Evolutionary conservation across 108 stramenopile genomes (phyloP), one percentile per base, ranked within the genome.

Genomic region (Nitzschia sp.): DNA sequence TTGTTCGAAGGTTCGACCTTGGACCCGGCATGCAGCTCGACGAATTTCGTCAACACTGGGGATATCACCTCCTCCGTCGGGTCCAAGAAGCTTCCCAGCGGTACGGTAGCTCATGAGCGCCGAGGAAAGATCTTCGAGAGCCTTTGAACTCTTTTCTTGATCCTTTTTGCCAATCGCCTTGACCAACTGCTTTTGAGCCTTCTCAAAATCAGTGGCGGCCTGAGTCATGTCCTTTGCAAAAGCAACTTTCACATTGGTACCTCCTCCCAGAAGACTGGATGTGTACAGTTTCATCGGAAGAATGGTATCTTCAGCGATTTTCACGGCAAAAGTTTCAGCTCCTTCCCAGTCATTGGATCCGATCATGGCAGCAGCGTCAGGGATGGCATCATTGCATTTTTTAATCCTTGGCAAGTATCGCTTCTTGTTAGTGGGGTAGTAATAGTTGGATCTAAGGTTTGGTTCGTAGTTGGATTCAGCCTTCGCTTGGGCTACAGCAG

Each of bases 361-460:
- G 58, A 95, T 89, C 22, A 72, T 66, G 17, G 55, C 68, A 0
- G 90, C 82, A 15, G 73, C 84, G n/a, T 55, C 69, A 1, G 86
- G 80, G 38, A 95, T 90, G 38, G 82, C 84, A 66, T 90, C 86
- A 56, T 66, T 80, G 70, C 80, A 81, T 50, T 87, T 88, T 66
- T 90, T 86, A 38, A 95, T 95, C 28, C 93, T 81, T 1, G 93
- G 93, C 5, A 95, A 56, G 64, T 95, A 95, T 50, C 93, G 78
- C 55, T 90, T 89, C 67, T 81, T 83, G 45, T 72, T 79, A 17
- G 88, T 86, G 22, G 85, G 88, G 56, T 89, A 89, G 55, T 89
- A 89, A 72, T 89, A 86, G 67, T 70, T 78, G 73, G 90, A 83
- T 46, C 93, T 80, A 11, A 91, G 74, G 56, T 85, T 91, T 31